phyloP scores from a whole-genome alignment of 768 basidiomycete genomes.

The Sarcomyxa edulis region DNA sequence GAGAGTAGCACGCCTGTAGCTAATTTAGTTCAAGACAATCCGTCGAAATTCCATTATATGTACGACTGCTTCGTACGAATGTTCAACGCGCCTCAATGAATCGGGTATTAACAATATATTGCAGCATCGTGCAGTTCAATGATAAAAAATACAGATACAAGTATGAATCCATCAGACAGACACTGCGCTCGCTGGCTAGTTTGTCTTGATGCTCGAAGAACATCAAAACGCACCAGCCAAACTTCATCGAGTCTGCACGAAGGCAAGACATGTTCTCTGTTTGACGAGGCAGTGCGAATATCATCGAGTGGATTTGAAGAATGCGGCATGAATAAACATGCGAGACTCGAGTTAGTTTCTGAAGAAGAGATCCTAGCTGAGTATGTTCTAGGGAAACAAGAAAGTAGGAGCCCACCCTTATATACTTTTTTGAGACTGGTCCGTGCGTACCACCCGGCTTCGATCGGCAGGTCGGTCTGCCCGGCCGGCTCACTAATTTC shows the following conservation, averaged over 20 bases:
- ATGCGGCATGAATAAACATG: constrained; percentile 75
- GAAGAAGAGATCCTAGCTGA: constrained; percentile 81
- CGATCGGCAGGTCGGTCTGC: too few relatives aligned
- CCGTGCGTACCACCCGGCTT: too few relatives aligned
- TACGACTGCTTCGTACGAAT: too few relatives aligned
- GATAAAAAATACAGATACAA: constrained; percentile 1
- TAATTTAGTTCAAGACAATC: too few relatives aligned
- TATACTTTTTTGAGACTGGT: constrained; percentile 22
- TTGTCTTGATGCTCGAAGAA: constrained; percentile 21
- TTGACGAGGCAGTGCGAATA: constrained; percentile 55
- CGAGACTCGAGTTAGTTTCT: constrained; percentile 74
- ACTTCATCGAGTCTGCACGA: too few relatives aligned
- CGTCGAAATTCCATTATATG: too few relatives aligned
- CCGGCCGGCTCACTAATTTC: too few relatives aligned
- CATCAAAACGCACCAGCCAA: constrained; percentile 29
- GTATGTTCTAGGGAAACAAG: constrained; percentile 59
- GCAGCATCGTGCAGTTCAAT: too few relatives aligned
- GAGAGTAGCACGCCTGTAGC: too few relatives aligned
- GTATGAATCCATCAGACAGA: constrained; percentile 55
- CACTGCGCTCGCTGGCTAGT: constrained; percentile 51
- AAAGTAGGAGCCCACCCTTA: constrained; percentile 7
- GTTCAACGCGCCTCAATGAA: too few relatives aligned
- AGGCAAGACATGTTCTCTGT: constrained; percentile 72
- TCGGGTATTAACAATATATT: too few relatives aligned
- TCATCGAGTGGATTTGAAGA: constrained; percentile 72